Evolutionary conservation across 2,329 filamentous ascomycete genomes (phyloP).

Genomic region (Stagonosporopsis tanaceti): DNA sequence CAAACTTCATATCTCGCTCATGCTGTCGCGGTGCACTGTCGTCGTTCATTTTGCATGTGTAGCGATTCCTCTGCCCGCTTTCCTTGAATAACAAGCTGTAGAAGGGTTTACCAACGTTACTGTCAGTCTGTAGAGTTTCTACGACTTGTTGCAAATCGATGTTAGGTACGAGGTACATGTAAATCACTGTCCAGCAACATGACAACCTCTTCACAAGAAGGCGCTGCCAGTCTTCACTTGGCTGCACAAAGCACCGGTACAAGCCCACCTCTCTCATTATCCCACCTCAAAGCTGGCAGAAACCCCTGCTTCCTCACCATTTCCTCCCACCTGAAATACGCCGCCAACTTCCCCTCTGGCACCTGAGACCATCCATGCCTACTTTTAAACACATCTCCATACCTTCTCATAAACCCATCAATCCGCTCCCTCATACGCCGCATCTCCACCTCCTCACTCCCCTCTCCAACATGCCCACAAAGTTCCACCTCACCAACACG

Average conservation of each 20-base stretch:
- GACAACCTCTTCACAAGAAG: background rate
- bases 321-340: background rate
- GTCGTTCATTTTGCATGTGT: background rate
- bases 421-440: background rate
- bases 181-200: background rate
- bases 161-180: background rate
- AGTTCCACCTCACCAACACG: background rate
- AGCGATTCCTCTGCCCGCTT: too few species aligned
- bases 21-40: too few species aligned
- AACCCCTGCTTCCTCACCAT: background rate
- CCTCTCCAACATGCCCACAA: background rate
- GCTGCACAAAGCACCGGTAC: background rate
- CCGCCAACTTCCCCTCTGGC: constrained; percentile 6
- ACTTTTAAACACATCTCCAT: background rate
- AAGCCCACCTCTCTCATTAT: too few species aligned
- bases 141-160: too few species aligned
- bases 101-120: too few species aligned
- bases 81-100: too few species aligned
- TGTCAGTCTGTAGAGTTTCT: background rate
- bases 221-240: background rate
- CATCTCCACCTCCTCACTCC: background rate
- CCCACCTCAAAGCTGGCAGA: too few species aligned
- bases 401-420: background rate
- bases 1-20: background rate
- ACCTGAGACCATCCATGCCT: background rate